These are phyloP conservation scores for Lipomyces starkeyi DNA, from an alignment of 805 yeast species.

Conservation along the genomic window DNA sequence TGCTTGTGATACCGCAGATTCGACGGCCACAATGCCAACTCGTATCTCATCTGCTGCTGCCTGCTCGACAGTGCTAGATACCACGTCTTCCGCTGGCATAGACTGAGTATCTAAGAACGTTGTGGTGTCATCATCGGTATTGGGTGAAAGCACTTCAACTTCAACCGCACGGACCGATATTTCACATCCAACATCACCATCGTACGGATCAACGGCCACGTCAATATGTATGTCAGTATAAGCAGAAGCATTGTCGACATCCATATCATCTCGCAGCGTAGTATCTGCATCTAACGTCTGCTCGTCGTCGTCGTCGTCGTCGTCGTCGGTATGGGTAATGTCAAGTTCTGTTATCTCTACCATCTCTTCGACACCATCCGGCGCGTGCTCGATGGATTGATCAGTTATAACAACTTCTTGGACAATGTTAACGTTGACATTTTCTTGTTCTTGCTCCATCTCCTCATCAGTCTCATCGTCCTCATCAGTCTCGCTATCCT, in stretches of 20 bases:
- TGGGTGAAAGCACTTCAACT: background rate
- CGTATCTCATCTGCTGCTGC: background rate
- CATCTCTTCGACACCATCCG: conserved; percentile 7
- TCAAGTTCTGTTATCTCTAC: conserved; percentile 19
- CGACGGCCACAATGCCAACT: background rate
- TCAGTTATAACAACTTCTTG: background rate
- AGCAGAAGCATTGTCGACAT: conserved; percentile 2
- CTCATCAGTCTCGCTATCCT: conserved; percentile 20
- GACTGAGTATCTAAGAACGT: background rate
- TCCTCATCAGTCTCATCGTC: conserved; percentile 10
- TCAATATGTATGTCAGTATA: background rate
- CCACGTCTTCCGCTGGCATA: background rate
- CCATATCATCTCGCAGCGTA: conserved; percentile 23
- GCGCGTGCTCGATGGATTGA: background rate
- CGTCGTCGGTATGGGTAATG: background rate
- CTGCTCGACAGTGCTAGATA: background rate
- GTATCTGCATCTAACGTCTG: conserved; percentile 16
- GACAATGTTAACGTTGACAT: background rate
- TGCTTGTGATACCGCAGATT: background rate
- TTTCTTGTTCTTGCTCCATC: conserved; percentile 7
- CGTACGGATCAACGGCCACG: background rate
- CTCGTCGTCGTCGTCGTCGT: background rate
- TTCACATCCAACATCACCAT: background rate
- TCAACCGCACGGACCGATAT: background rate
- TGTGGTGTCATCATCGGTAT: background rate